phyloP scores from a whole-genome alignment of 169 alveolate species.

The Plasmodium gonderi region DNA sequence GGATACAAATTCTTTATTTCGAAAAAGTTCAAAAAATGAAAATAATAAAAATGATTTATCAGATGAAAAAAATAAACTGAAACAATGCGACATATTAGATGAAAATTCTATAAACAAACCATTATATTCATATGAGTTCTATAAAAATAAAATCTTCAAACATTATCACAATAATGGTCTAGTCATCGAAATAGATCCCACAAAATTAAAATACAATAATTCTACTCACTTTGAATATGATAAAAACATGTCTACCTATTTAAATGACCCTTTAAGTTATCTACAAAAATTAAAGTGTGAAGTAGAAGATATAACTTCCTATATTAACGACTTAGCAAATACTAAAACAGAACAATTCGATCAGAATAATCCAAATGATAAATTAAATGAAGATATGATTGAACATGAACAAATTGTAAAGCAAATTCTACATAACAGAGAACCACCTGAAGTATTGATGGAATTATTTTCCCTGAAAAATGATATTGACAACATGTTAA shows the following conservation, averaged over 20 bases:
- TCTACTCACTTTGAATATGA: constrained; percentile 48
- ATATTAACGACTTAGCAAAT: constrained; percentile 45
- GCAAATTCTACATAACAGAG: constrained; percentile 67
- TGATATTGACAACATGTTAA: constrained; percentile 38
- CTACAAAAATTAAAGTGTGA: constrained; percentile 70
- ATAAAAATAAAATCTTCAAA: constrained; percentile 53
- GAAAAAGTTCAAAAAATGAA: not conserved
- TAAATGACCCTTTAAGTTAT: constrained; percentile 55
- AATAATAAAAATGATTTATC: not conserved
- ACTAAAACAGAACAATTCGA: not conserved
- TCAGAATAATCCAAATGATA: not conserved
- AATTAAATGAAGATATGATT: constrained; percentile 23
- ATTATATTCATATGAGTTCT: constrained; percentile 54
- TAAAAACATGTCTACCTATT: constrained; percentile 7
- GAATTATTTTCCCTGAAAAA: constrained; percentile 64
- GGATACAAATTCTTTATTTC: not conserved
- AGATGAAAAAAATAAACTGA: constrained; percentile 43
- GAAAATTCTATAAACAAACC: constrained; percentile 24
- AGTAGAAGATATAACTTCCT: constrained; percentile 50
- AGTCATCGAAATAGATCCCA: constrained; percentile 38
- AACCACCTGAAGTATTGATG: constrained; percentile 47
- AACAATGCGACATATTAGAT: not conserved
- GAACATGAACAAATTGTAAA: constrained; percentile 60
- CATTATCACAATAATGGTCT: constrained; percentile 38
- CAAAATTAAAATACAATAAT: constrained; percentile 46